Base-by-base conservation (phyloP, 208 protist genomes). In the Jaenimonas drosophilae region DNA sequence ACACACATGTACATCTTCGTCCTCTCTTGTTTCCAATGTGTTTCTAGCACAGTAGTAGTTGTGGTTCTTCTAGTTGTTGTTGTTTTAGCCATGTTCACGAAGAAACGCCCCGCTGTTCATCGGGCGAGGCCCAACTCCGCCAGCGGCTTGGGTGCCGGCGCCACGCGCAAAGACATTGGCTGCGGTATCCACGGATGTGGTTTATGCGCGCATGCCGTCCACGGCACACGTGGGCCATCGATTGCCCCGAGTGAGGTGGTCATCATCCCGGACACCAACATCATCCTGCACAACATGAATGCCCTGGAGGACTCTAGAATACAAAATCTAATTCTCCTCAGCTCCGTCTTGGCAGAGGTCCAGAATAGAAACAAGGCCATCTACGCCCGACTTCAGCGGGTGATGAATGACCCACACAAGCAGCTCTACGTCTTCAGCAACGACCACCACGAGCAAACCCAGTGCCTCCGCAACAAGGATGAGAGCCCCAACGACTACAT, bases 241-340 rank as follows among this genome's bases (percentile, higher is more conserved):
- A 17, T 93, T 4, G 14, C 51, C 11, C 59, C 59, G 3, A 66
- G 54, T 16, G 16, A 11, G 6, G 31, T 47, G 1, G 59, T 92
- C 17, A 47, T 94, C 9, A 79, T 96, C 24, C 82, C 84, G 0
- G 91, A 96, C 60, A 85, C 88, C 2, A 93, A 94, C 56, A 79
- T 95, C 40, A 62, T 95, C n/a, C 62, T 95, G 37, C 88, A 95
- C 56, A 92, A 96, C 59, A 92, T 96, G 63, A 93, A 92, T 56
- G 70, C 76, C 14, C 59, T 96, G 2, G 85, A 95, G 57, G 70
- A 88, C 42, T 28, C 61, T 1, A 61, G 65, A 0, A 62, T 94
- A 23, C 69, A 70, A 39, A 90, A 96, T 58, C 77, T 94, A 36
- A 65, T 96, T 14, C 64, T 96, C 27, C 66, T 95, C 14, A 75